These are phyloP conservation scores for Microbotryum lychnidis-dioicae DNA, from an alignment of 1,284 basidiomycete genomes.

Conservation along the genomic window DNA sequence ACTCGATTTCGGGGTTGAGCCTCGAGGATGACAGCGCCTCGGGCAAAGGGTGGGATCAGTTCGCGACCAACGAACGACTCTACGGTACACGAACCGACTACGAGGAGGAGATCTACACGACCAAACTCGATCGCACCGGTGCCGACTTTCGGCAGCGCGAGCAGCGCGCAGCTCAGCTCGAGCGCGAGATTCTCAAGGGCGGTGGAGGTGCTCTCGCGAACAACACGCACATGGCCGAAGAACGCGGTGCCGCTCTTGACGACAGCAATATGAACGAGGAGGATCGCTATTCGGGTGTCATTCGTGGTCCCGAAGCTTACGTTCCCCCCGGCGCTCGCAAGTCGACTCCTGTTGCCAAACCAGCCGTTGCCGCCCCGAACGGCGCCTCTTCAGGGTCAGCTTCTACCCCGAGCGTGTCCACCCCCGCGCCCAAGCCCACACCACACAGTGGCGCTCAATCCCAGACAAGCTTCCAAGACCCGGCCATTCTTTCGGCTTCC, in stretches of 20 bases:
- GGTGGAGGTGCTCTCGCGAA: slow-evolving; percentile 17
- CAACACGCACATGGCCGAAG: slow-evolving; percentile 86
- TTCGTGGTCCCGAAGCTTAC: slow-evolving; percentile 79
- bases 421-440: slow-evolving; percentile 11
- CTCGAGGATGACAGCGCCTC: slow-evolving; percentile 35
- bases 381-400: slow-evolving; percentile 19
- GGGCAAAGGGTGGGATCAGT: slow-evolving; percentile 77
- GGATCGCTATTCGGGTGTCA: slow-evolving; percentile 91
- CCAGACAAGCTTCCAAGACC: slow-evolving; percentile 2
- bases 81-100: slow-evolving; percentile 89
- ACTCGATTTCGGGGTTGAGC: slow-evolving; percentile 50
- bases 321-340: slow-evolving; percentile 77
- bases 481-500: slow-evolving; percentile 37
- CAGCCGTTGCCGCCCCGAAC: slow-evolving; percentile 26
- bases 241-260: slow-evolving; percentile 61
- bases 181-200: slow-evolving; percentile 72
- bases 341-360: slow-evolving; percentile 30
- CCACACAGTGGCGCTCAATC: not conserved
- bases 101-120: slow-evolving; percentile 92
- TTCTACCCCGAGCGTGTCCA: slow-evolving; percentile 3
- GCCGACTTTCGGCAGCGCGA: slow-evolving; percentile 85
- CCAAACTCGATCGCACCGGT: slow-evolving; percentile 74
- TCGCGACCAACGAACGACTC: slow-evolving; percentile 82
- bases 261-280: slow-evolving; percentile 80
- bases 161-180: slow-evolving; percentile 75